Base-by-base conservation (phyloP, 805 yeast species). In the Wickerhamomyces ciferrii region DNA sequence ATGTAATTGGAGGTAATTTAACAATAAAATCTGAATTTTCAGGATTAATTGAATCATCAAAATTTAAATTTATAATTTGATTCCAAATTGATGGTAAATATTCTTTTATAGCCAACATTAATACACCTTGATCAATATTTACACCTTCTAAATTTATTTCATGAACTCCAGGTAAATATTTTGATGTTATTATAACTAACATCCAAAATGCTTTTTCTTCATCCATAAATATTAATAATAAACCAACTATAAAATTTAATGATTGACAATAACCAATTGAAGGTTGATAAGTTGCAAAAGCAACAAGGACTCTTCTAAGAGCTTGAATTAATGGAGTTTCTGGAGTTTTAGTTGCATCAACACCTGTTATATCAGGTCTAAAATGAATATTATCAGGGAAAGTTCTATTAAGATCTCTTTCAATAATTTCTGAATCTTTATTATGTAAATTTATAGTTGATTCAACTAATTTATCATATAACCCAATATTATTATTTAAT, bases 181-280 rank as follows among this genome's bases (percentile, higher is more conserved):
- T 70, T 48, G 90, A 90, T 0, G 97, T 89, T 45, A 92, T 79
- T 24, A 91, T 87, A 2, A 88, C 96, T 56, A 92, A 73, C 96
- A 94, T 85, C 98, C 99, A 92, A 61, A 94, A 92, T 0, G 96
- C 81, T 49, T 76, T 76, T 58, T 92, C 98, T 61, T 92, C 99
- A 52, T 81, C 86, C 83, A 92, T 75, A 60, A 92, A 90, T 10
- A 94, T 69, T 40, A 94, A 69, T 38, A 94, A 66, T 48, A 90
- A 72, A 0, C 97, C 99, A 2, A 96, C 96, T 38, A 94, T 73
- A 63, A 94, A 94, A 58, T 94, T 94, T 60, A 94, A 75, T 15
- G 96, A 87, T 62, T 94, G 99, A 65, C 99, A 94, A 68, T 94
- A 94, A 2, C 99, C 99, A 42, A 91, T 87, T 34, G 83, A 79